These are phyloP conservation scores for Hericium coralloides DNA, from an alignment of 768 basidiomycete species.

Conservation along the genomic window DNA sequence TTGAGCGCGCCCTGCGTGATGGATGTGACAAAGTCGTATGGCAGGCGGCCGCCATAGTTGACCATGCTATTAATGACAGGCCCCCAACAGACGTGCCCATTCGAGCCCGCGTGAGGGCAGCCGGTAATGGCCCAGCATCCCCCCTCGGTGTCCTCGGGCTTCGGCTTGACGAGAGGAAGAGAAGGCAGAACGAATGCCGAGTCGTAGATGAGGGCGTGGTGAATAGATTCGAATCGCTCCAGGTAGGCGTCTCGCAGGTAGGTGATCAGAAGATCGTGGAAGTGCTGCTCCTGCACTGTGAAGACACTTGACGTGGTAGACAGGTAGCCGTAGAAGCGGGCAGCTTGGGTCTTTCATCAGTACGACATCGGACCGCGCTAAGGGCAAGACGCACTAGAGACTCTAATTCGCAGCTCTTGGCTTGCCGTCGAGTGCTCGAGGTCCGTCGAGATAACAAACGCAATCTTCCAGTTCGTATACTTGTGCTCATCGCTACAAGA, in stretches of 20 bases:
- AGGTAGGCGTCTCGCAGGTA: too few species aligned
- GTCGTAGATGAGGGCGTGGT: too few species aligned
- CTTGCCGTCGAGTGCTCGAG: constrained; percentile 9
- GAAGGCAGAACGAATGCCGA: too few species aligned
- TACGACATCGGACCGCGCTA: background rate
- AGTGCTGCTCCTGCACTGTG: background rate
- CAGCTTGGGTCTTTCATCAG: background rate
- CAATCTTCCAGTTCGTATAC: constrained; percentile 15
- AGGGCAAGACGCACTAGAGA: background rate
- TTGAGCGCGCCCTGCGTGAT: background rate
- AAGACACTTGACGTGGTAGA: background rate
- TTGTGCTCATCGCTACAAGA: background rate
- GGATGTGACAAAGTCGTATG: background rate
- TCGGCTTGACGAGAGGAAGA: too few species aligned
- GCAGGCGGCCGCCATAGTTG: background rate
- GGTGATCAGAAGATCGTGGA: too few species aligned
- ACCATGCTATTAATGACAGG: background rate
- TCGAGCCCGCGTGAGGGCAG: background rate
- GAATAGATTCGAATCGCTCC: too few species aligned
- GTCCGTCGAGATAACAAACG: constrained; percentile 17
- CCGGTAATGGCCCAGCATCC: background rate
- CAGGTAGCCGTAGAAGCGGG: background rate
- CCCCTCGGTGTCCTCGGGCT: too few species aligned
- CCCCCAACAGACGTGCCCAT: constrained; percentile 1
- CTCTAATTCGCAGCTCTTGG: too few species aligned